Conservation (phyloP, 78 protist species). For the Cavenderia fasciculata region DNA sequence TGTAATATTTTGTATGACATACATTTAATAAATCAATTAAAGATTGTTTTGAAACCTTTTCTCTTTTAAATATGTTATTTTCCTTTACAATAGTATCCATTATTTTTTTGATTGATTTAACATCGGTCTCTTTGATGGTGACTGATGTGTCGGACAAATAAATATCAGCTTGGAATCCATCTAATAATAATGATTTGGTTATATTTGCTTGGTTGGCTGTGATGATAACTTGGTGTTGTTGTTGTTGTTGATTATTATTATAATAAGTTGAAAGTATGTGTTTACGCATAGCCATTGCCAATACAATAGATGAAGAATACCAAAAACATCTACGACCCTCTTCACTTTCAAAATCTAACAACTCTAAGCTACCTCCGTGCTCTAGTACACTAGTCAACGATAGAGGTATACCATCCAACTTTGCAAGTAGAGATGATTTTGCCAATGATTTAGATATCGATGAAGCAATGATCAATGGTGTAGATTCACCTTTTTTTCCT, state of each 20-base stretch:
- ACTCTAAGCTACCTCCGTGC: neutral
- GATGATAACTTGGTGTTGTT: neutral
- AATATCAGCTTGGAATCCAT: conserved; percentile 31
- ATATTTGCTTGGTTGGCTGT: neutral
- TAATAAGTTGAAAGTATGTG: too few relatives aligned
- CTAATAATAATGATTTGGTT: conserved; percentile 18
- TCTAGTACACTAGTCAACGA: neutral
- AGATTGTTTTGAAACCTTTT: neutral
- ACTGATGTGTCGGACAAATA: neutral
- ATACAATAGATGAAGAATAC: conserved; percentile 5
- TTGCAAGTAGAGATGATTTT: neutral
- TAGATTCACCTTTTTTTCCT: neutral
- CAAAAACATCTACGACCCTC: conserved; percentile 47
- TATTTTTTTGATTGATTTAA: neutral
- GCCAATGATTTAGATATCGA: conserved; percentile 15
- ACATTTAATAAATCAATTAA: neutral
- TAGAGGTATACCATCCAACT: neutral
- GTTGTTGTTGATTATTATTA: too few relatives aligned
- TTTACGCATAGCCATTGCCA: neutral
- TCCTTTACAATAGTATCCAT: neutral
- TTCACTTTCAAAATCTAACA: conserved; percentile 58
- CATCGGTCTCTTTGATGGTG: conserved; percentile 31
- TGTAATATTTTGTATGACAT: too few relatives aligned
- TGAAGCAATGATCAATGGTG: conserved; percentile 9
- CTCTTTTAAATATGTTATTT: neutral